phyloP scores from a whole-genome alignment of 179 eudicot genomes.

The Corrigiola litoralis region DNA sequence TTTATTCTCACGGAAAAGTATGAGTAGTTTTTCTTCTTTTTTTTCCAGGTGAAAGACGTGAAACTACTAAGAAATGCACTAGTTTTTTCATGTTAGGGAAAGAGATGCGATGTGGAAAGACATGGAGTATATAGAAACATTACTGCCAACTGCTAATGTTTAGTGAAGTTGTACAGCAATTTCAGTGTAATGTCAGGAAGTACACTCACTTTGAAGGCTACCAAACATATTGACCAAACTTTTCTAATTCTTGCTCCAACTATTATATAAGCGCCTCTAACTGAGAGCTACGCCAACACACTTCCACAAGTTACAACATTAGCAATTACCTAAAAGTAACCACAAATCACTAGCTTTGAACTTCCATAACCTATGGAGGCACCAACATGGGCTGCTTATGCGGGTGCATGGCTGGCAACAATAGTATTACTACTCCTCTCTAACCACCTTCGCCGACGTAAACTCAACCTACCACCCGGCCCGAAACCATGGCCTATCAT shows the following conservation, averaged over 20 bases:
- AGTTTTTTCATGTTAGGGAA: too few species aligned
- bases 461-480: slow-evolving; percentile 56
- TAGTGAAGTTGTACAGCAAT: slow-evolving; percentile 6
- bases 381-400: slow-evolving; percentile 25
- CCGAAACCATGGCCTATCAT: slow-evolving; percentile 87
- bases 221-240: background rate
- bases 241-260: background rate
- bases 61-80: too few species aligned
- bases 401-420: slow-evolving; percentile 17
- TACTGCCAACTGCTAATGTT: background rate
- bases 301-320: background rate
- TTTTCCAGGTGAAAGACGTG: too few species aligned
- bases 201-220: background rate
- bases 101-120: background rate
- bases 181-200: slow-evolving; percentile 5
- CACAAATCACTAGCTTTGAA: background rate
- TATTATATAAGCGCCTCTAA: slow-evolving; percentile 2
- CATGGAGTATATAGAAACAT: background rate
- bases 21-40: too few species aligned
- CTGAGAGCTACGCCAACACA: background rate
- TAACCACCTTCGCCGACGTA: slow-evolving; percentile 13
- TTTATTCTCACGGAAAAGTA: too few species aligned
- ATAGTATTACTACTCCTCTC: slow-evolving; percentile 11
- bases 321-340: too few species aligned
- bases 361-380: slow-evolving; percentile 13